Evolutionary conservation across 2,329 filamentous ascomycete genomes (phyloP).

Genomic region (Celoporthe dispersa): DNA sequence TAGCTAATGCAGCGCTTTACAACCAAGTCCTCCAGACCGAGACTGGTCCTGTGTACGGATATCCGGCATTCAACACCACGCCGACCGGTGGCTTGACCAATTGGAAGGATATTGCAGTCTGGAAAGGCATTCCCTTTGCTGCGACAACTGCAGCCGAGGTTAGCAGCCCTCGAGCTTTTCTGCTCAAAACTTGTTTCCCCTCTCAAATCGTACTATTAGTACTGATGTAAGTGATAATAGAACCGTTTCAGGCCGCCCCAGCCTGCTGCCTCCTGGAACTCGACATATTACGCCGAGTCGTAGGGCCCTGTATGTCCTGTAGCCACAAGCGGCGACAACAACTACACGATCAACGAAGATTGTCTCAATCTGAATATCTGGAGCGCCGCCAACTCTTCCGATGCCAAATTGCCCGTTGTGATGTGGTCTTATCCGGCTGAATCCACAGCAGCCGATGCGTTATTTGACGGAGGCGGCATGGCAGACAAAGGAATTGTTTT

Average conservation of each 20-base stretch:
- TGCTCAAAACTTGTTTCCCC: not conserved
- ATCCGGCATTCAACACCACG: slow-evolving; percentile 29
- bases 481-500: slow-evolving; percentile 63
- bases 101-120: slow-evolving; percentile 48
- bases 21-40: slow-evolving; percentile 24
- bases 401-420: slow-evolving; percentile 49
- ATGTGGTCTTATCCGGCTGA: slow-evolving; percentile 47
- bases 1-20: slow-evolving; percentile 6
- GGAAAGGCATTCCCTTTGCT: slow-evolving; percentile 55
- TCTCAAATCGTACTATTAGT: too few relatives aligned
- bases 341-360: slow-evolving; percentile 46
- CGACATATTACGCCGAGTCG: slow-evolving; percentile 39
- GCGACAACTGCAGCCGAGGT: slow-evolving; percentile 29
- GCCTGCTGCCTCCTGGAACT: slow-evolving; percentile 35
- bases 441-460: not conserved
- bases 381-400: slow-evolving; percentile 35
- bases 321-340: slow-evolving; percentile 35
- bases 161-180: not conserved
- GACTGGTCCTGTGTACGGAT: slow-evolving; percentile 30
- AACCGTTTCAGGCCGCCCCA: slow-evolving; percentile 51
- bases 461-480: slow-evolving; percentile 59
- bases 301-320: slow-evolving; percentile 43
- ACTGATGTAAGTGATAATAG: not conserved
- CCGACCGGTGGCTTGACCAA: slow-evolving; percentile 27
- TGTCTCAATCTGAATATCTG: slow-evolving; percentile 59